Evolutionary conservation across 2,329 filamentous ascomycete genomes (phyloP), one percentile per base, ranked within the genome.

Genomic region (Chaetomium globosum): DNA sequence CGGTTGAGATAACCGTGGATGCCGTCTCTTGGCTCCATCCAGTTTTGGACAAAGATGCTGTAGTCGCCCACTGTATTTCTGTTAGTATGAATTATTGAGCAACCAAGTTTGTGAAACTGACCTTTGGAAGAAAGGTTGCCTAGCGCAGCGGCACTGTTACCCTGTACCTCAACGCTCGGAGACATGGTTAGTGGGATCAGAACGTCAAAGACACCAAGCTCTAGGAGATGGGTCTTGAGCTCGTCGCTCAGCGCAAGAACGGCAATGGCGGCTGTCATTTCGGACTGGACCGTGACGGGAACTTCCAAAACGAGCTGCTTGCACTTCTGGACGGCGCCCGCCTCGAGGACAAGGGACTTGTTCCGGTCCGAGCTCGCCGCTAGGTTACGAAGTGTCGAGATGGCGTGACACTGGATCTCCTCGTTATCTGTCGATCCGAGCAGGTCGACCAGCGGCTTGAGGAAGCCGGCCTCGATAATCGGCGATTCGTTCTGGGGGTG

Each of bases 211-310:
- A 99, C 94, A 26, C 94, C 95, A 2, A 98, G 84, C 67, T 92
- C 93, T 62, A 99, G 81, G 13, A 99, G 84, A 74, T 96, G 91
- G 4, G 91, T 87, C 80, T 99, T 99, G 65, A 99, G 85, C 69
- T 99, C 95, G 73, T 99, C 95, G 72, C 94, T 97, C 59, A 99
- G 81, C 21, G 95, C 95, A 69, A 99, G 84, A 16, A 99, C 95
- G 46, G 95, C 95, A 77, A 99, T 97, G 1, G 95, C 95, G n/a
- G 95, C 95, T 4, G 95, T 99, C 95, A 99, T 99, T 78, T 99
- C 95, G 1, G 93, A 97, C 76, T 99, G 95, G 2, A 99, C 95
- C 48, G 91, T 94, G 57, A 98, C 85, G 0, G 95, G 93, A 2
- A 98, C 95, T 63, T 96, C 89, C 21, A 99, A 82, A 28, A 99